Evolutionary conservation across 495 filamentous ascomycete genomes (phyloP), one percentile per base, ranked within the genome.

Genomic region (Daldinia loculata): DNA sequence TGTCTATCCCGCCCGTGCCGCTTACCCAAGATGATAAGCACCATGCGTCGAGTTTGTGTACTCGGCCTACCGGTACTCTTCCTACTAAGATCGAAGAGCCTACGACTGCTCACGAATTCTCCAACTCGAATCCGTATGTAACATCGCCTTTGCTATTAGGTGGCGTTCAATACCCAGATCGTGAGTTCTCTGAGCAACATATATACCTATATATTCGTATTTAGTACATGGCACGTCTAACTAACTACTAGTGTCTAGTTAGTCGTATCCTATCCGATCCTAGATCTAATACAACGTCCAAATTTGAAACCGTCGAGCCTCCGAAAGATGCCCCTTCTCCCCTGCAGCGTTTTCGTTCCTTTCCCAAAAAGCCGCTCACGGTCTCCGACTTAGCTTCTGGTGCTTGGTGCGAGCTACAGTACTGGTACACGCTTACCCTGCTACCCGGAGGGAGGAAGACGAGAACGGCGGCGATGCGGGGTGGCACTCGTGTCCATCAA

Each of bases 381-480:
- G 95, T 99, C 4, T 92, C 93, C 2, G 95, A 99, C 78, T 76
- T 99, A 45, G 86, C 95, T 2, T 90, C 91, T 14, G 93, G 93
- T 2, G 88, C 94, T 8, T 99, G 95, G 95, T 99, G 95, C 77
- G 96, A 99, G 78, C 79, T 98, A 50, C 95, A 99, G 77, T 95
- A 97, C 71, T 92, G 88, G 84, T 98, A 93, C 81, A 90, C 87
- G 0, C 85, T 99, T 32, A 91, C 89, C 2, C 89, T 87, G 48
- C 86, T 90, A 74, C 83, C 80, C 0, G 80, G 79, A 15, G 96
- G 96, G 17, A 86, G 84, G 71, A 94, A 90, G 78, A 88, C 83
- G 57, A 78, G 82, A 2, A 98, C 96, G 0, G 77, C 86, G 9
- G 93, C 92, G 1, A 99, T 99, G 95, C 91, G 89, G 74, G 82